phyloP scores from a whole-genome alignment of 2,329 filamentous ascomycete genomes.

The Sporothrix pseudoabietina region DNA sequence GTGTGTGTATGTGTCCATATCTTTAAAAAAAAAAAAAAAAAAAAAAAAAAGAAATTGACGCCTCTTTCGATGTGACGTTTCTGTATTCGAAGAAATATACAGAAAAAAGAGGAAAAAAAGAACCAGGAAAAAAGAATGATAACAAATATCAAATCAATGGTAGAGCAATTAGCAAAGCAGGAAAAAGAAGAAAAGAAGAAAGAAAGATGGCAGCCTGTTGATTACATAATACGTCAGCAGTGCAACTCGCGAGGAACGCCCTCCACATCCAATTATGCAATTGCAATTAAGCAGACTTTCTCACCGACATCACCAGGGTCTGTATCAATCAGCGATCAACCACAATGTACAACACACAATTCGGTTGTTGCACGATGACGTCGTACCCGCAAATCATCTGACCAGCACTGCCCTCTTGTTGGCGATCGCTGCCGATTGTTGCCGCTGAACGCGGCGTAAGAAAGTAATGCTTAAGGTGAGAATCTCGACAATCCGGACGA shows the following conservation, averaged over 20 bases:
- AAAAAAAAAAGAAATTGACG: no score
- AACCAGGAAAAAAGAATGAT: no score
- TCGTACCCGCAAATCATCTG: slow-evolving; percentile 2
- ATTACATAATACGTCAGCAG: neutral
- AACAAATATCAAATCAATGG: no score
- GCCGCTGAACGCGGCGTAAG: neutral
- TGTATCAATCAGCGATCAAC: neutral
- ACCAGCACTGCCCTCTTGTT: slow-evolving; percentile 12
- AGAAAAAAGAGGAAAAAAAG: no score
- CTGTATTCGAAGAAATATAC: no score
- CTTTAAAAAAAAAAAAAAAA: no score
- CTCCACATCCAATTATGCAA: neutral
- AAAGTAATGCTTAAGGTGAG: neutral
- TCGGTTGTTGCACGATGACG: neutral
- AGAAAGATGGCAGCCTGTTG: no score
- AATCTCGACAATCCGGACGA: neutral
- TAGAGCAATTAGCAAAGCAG: no score
- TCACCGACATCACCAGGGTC: neutral
- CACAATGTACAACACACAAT: neutral
- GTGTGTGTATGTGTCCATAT: no score
- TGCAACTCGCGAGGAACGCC: neutral
- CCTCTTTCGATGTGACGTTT: no score
- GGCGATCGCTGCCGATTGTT: neutral
- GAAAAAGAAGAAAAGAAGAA: no score
- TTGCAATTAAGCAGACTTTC: neutral